Evolutionary conservation across 768 basidiomycete species (phyloP), one percentile per base, ranked within the genome.

Genomic region (Cubamyces lactineus): DNA sequence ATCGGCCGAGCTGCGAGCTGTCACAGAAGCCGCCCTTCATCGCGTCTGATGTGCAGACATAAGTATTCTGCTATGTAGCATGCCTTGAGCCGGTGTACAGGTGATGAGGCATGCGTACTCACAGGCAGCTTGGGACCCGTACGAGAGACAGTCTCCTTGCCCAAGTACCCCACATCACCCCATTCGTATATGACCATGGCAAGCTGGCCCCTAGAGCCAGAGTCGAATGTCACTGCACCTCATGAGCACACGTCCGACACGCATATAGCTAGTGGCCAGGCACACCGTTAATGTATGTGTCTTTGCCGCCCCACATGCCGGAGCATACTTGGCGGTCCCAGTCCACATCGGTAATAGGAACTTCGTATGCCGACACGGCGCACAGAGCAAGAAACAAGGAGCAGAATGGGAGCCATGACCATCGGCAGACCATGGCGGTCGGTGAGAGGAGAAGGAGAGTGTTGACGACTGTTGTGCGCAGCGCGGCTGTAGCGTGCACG

Each of bases 181-280:
- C 96, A 99, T 76, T 98, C 96, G 70, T 98, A 99, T 23, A 99
- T 86, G 55, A 96, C 91, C 82, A 97, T 87, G 26, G 96, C 93
- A 19, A 97, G 79, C 75, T 96, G 92, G 40, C 96, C 96, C 68
- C 87, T 79, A 3, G 94, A 94, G 5, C 80, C 69, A 17, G 79
- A 72, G 67, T 92, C 86, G 77, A 98, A 98, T 4, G 87, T 86
- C 62, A 96, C 88, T 90, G 62, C 21, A 66, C 57, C 23, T 49
- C 47, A 50, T 73, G 66, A 74, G 68, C 43, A 59, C 64, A 58
- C 48, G 26, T 52, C 30, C 19, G 43, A 26, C 21, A 49, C 23
- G 60, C 42, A 54, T 34, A 62, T 43, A 66, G 15, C 48, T 45
- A 47, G 47, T 39, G 49, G 58, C 51, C n/a, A 59, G 57, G 75